Conservation (phyloP, 495 filamentous ascomycete species). For the Alectoria sarmentosa region DNA sequence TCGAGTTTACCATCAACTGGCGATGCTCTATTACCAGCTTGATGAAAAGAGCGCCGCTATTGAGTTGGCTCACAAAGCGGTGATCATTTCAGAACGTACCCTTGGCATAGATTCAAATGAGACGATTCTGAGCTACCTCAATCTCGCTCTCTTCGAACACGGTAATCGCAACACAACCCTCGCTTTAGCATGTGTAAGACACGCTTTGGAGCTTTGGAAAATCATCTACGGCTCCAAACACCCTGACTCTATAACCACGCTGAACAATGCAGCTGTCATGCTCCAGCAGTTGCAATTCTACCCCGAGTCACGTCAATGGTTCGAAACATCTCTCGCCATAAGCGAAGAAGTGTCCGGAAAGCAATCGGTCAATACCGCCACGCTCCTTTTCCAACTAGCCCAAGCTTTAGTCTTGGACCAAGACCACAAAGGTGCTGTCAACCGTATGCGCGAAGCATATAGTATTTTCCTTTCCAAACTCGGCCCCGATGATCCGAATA, state of each 20-base stretch:
- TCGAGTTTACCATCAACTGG: slow-evolving; percentile 86
- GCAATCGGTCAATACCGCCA: slow-evolving; percentile 86
- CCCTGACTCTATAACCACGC: slow-evolving; percentile 95
- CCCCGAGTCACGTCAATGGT: slow-evolving; percentile 89
- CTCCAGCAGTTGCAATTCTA: slow-evolving; percentile 88
- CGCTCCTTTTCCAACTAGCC: slow-evolving; percentile 91
- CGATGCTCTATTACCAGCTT: slow-evolving; percentile 89
- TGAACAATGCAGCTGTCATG: slow-evolving; percentile 99
- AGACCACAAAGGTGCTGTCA: slow-evolving; percentile 82
- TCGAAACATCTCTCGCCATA: slow-evolving; percentile 80
- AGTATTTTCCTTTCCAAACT: slow-evolving; percentile 85
- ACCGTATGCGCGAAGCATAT: slow-evolving; percentile 89
- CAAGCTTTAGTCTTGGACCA: slow-evolving; percentile 91
- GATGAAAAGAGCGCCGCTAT: slow-evolving; percentile 94
- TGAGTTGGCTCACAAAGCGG: slow-evolving; percentile 91
- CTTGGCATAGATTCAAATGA: slow-evolving; percentile 89
- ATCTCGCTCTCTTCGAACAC: slow-evolving; percentile 92
- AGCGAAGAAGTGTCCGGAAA: slow-evolving; percentile 84
- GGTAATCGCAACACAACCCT: slow-evolving; percentile 77
- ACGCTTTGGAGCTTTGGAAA: slow-evolving; percentile 94
- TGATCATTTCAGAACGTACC: slow-evolving; percentile 92
- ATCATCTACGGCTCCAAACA: slow-evolving; percentile 89
- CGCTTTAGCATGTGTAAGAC: slow-evolving; percentile 78
- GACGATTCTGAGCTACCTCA: slow-evolving; percentile 90
- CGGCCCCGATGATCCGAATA: slow-evolving; percentile 86